Evolutionary conservation across 305 asterid genomes (phyloP), one percentile per base, ranked within the genome.

Genomic region (Fraxinus xanthoxyloides): DNA sequence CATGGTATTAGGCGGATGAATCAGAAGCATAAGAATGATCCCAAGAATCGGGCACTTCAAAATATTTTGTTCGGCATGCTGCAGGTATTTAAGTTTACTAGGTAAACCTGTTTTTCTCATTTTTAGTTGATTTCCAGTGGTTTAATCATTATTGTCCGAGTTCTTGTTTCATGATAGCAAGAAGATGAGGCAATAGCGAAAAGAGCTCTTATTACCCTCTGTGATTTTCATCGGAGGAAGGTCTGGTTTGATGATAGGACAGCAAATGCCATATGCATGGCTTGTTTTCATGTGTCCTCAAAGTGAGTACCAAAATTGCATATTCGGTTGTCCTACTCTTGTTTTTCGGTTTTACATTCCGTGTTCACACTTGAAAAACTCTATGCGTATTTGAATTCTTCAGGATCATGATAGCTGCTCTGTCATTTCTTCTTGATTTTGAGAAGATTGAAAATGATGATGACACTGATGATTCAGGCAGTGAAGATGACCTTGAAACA

Each of bases 351-450:
- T 76, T 77, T 72, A 56, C 38, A 80, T 77, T 12, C 46, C 75
- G 28, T 46, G 19, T 73, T 51, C 76, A 73, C 77, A 21, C 75
- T 81, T 75, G 40, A 77, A 76, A 78, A 72, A 69, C 80, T 70
- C 3, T 31, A 28, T 35, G 30, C 63, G 3, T 84, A 30, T 80
- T 81, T 72, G 46, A 76, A 85, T 80, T 79, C 81, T 54, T 81
- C 92, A 96, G 99, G 97, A 93, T 96, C 87, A 91, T 96, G 99
- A 87, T 89, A 86, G 92, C 99, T 81, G 92, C 95, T 48, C 82
- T 96, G 84, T 91, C 97, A 36, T 96, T 96, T 87, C 94, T 96
- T 84, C 98, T 96, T 77, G 98, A 91, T 89, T 93, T 79, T 84
- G 99, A 96, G 92, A 94, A 96, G 84, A 90, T 90, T 84, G 94